Evolutionary conservation across 192 early-diverging fungal species (phyloP).

Genomic region (Backusella westeae): DNA sequence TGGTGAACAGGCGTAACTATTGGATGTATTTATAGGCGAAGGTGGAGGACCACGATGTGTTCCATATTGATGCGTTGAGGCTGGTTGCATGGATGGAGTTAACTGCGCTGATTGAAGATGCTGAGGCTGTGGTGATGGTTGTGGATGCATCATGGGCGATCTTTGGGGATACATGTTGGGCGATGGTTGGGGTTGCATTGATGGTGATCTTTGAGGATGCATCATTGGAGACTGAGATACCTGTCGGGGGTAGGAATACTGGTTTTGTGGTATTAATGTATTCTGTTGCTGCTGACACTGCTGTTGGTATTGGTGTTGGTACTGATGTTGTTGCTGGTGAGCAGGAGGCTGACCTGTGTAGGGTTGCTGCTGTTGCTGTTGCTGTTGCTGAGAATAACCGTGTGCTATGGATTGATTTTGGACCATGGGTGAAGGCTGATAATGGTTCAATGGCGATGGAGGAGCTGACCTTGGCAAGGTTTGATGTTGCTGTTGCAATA

Average conservation of each 20-base stretch:
- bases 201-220: not conserved
- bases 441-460: not conserved
- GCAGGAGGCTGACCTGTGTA: not conserved
- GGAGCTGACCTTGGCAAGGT: not conserved
- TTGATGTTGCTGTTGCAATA: not conserved
- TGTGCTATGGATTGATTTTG: not conserved
- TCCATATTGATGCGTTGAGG: not conserved
- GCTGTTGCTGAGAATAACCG: not conserved
- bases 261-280: not conserved
- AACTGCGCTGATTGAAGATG: too few species aligned
- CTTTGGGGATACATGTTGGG: conserved; percentile 5
- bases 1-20: not conserved
- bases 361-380: not conserved
- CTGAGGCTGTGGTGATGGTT: not conserved
- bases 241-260: not conserved
- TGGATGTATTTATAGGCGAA: not conserved
- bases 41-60: not conserved
- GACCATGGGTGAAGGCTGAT: not conserved
- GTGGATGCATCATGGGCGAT: not conserved
- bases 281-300: not conserved
- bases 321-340: not conserved
- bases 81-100: not conserved
- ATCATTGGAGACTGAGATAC: not conserved
- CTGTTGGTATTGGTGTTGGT: not conserved
- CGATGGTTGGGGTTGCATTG: conserved; percentile 2